Conservation (phyloP, 2,329 filamentous ascomycete genomes). For the Cordyceps militaris region DNA sequence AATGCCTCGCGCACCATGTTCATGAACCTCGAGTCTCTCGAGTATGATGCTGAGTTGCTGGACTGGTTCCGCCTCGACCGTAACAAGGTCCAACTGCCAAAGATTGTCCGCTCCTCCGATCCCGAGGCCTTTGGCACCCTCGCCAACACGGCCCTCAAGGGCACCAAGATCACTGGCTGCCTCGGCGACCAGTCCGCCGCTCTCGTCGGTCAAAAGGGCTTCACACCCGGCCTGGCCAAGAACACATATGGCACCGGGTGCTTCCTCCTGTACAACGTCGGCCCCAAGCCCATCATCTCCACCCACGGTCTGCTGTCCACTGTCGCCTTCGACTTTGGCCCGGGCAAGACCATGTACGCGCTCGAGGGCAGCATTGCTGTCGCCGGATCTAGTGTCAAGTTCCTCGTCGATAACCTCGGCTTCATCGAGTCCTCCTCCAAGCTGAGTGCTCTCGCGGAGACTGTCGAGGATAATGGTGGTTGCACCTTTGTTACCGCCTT, state of each 20-base stretch:
- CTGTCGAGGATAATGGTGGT: conserved; percentile 61
- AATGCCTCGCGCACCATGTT: conserved; percentile 87
- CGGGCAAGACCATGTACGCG: conserved; percentile 61
- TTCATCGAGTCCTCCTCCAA: conserved; percentile 44
- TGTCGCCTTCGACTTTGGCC: conserved; percentile 69
- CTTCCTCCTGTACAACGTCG: conserved; percentile 79
- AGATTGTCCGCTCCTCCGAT: conserved; percentile 69
- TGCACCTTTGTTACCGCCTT: conserved; percentile 75
- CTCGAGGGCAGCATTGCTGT: conserved; percentile 73
- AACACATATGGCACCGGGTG: conserved; percentile 84
- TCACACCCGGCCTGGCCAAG: conserved; percentile 68
- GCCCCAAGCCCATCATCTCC: conserved; percentile 71
- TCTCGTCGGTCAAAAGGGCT: conserved; percentile 72
- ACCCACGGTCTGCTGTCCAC: conserved; percentile 70
- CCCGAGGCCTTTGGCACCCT: conserved; percentile 60
- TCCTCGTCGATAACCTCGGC: conserved; percentile 51
- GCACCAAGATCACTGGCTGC: conserved; percentile 66
- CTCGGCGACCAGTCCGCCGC: conserved; percentile 77
- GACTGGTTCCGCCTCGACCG: conserved; percentile 68
- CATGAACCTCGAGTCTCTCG: conserved; percentile 68
- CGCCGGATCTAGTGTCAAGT: conserved; percentile 69
- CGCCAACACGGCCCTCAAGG: conserved; percentile 53
- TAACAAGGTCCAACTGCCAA: conserved; percentile 64
- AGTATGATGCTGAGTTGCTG: conserved; percentile 67
- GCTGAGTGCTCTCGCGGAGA: conserved; percentile 40